phyloP scores from a whole-genome alignment of 2,329 filamentous ascomycete genomes.

The Pestalotiopsis sp. region DNA sequence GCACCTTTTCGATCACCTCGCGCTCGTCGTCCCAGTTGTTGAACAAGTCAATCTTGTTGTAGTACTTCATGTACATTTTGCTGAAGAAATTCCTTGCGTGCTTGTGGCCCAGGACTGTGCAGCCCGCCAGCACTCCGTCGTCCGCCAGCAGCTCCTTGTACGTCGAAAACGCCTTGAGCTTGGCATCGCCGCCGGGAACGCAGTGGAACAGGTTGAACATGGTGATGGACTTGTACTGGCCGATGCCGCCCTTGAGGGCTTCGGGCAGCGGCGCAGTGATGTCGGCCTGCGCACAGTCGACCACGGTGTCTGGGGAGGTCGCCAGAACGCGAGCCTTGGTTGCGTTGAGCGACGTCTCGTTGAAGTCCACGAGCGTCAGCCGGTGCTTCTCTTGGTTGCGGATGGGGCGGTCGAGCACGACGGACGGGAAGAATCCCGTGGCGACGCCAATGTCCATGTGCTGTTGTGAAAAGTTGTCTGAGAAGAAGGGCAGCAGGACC shows the following conservation, averaged over 20 bases:
- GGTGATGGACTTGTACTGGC: slow-evolving; percentile 43
- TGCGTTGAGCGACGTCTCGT: slow-evolving; percentile 31
- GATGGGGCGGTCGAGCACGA: slow-evolving; percentile 23
- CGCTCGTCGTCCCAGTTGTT: slow-evolving; percentile 39
- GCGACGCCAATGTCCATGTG: slow-evolving; percentile 45
- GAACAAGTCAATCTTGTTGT: slow-evolving; percentile 39
- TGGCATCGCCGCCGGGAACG: slow-evolving; percentile 34
- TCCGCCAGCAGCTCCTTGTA: slow-evolving; percentile 34
- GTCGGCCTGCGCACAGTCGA: slow-evolving; percentile 37
- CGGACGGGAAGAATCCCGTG: slow-evolving; percentile 39
- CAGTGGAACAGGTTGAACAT: slow-evolving; percentile 47
- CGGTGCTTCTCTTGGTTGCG: slow-evolving; percentile 23
- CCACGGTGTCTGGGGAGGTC: slow-evolving; percentile 19
- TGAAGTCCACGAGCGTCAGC: slow-evolving; percentile 40
- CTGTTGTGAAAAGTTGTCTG: slow-evolving; percentile 32
- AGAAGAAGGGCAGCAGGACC: slow-evolving; percentile 37
- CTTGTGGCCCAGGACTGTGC: slow-evolving; percentile 37
- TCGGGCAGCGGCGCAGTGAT: slow-evolving; percentile 34
- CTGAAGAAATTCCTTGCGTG: slow-evolving; percentile 28
- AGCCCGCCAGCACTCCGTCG: slow-evolving; percentile 39
- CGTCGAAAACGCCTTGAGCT: slow-evolving; percentile 32
- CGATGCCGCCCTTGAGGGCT: slow-evolving; percentile 24
- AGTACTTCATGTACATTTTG: slow-evolving; percentile 29
- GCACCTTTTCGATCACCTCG: slow-evolving; percentile 34
- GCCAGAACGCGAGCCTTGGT: slow-evolving; percentile 29